Conservation (phyloP, 148 eudicot species). For the Silene latifolia region DNA sequence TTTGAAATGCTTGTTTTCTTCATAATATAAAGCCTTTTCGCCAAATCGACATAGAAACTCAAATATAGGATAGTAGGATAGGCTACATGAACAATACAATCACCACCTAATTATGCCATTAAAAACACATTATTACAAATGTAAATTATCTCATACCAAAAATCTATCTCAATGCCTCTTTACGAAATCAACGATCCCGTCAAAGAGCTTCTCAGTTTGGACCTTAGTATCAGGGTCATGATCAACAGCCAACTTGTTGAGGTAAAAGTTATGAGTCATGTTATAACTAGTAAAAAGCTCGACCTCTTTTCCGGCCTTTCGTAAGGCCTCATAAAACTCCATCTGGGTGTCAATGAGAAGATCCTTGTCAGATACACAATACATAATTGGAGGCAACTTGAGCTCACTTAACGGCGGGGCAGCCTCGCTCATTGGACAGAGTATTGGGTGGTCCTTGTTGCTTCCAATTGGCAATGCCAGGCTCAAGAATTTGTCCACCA, state of each 20-base stretch:
- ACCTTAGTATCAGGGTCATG: conserved; percentile 40
- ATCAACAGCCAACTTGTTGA: conserved; percentile 67
- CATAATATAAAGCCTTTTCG: too few species aligned
- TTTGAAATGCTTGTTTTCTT: too few species aligned
- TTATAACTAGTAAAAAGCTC: conserved; percentile 50
- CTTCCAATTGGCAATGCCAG: conserved; percentile 61
- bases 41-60: neutral
- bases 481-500: conserved; percentile 70
- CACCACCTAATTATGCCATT: too few species aligned
- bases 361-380: conserved; percentile 69
- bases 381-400: conserved; percentile 52
- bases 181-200: conserved; percentile 50
- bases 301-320: conserved; percentile 48
- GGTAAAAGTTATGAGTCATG: conserved; percentile 69
- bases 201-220: conserved; percentile 39
- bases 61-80: neutral
- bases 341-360: conserved; percentile 65
- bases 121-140: neutral
- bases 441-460: conserved; percentile 69
- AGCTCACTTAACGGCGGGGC: conserved; percentile 46
- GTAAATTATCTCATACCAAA: neutral
- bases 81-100: neutral
- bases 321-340: conserved; percentile 75
- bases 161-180: conserved; percentile 28
- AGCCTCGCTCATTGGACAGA: conserved; percentile 68